Percentiles rank a stretch among this genome's conserved stretches.
Conservation (phyloP, 139 green algal genomes). For the Eudorina sp. region DNA sequence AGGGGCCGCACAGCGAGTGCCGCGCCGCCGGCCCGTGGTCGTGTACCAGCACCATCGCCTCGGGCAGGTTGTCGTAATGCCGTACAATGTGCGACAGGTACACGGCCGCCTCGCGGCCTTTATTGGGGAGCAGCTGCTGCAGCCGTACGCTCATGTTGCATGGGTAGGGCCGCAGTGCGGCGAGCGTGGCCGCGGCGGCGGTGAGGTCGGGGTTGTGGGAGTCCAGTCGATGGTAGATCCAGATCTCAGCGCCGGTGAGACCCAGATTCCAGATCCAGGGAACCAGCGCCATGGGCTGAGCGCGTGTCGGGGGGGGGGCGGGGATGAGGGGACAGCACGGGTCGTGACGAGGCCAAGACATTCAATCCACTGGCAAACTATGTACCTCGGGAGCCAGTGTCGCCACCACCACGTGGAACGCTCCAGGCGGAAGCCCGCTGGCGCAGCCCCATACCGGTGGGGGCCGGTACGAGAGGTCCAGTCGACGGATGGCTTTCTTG, state of each 20-base stretch:
- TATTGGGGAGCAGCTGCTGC: conserved; percentile 47
- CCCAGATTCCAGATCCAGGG: conserved; percentile 52
- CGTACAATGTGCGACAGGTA: conserved; percentile 44
- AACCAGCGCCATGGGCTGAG: conserved; percentile 19
- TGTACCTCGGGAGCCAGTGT: conserved; percentile 22
- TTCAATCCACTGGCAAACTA: too few relatives aligned
- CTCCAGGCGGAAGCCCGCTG: background rate
- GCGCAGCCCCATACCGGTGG: conserved; percentile 23
- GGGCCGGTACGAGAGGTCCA: conserved; percentile 10
- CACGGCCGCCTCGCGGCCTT: conserved; percentile 46
- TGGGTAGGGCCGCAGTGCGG: conserved; percentile 30
- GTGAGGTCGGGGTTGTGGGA: background rate
- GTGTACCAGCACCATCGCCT: conserved; percentile 38
- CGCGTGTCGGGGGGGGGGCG: too few relatives aligned
- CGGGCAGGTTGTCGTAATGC: conserved; percentile 35
- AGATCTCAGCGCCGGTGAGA: conserved; percentile 26
- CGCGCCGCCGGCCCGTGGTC: conserved; percentile 46
- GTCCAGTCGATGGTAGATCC: conserved; percentile 43
- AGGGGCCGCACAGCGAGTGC: conserved; percentile 51
- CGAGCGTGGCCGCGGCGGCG: background rate
- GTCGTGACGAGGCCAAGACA: too few relatives aligned
- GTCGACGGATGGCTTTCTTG: background rate
- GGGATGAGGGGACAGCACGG: background rate
- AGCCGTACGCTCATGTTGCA: background rate
- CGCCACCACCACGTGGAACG: conserved; percentile 34